These are phyloP conservation scores for Penicillium verrucosum DNA, from an alignment of 2,329 filamentous ascomycete species.

Conservation along the genomic window DNA sequence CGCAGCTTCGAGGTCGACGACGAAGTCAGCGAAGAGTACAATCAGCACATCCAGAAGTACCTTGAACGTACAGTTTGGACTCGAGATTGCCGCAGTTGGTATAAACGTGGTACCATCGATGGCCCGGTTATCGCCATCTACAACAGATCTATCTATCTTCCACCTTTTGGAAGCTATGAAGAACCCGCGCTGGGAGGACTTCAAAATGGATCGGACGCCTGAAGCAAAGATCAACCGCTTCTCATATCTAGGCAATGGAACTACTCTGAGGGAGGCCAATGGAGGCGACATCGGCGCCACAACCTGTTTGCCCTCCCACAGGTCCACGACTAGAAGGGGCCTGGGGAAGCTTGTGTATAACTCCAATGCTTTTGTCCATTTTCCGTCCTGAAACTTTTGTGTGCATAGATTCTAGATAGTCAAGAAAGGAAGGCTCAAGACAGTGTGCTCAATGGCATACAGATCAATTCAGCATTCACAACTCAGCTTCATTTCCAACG, in stretches of 20 bases:
- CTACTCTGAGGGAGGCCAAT: background rate
- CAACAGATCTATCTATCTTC: slow-evolving; percentile 18
- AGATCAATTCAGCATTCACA: too few species aligned
- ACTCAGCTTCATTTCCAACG: too few species aligned
- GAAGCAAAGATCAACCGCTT: slow-evolving; percentile 41
- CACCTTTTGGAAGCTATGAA: slow-evolving; percentile 16
- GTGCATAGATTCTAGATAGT: too few species aligned
- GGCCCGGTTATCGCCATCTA: slow-evolving; percentile 50
- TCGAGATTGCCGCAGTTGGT: background rate
- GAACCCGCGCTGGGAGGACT: slow-evolving; percentile 56
- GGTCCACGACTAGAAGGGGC: background rate
- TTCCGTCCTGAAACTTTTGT: too few species aligned
- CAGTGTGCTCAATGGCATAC: too few species aligned
- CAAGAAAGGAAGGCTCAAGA: too few species aligned
- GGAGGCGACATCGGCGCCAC: background rate
- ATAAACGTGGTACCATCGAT: slow-evolving; percentile 40
- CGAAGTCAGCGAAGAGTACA: background rate
- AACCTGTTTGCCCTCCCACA: background rate
- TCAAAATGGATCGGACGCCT: slow-evolving; percentile 50
- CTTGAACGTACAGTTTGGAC: background rate
- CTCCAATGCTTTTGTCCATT: too few species aligned
- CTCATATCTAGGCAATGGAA: slow-evolving; percentile 52
- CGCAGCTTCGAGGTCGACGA: background rate
- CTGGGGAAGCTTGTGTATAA: background rate
- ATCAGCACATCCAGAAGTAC: background rate